Evolutionary conservation across 345 rosid genomes (phyloP), one percentile per base, ranked within the genome.

Genomic region (Barbarea vulgaris): DNA sequence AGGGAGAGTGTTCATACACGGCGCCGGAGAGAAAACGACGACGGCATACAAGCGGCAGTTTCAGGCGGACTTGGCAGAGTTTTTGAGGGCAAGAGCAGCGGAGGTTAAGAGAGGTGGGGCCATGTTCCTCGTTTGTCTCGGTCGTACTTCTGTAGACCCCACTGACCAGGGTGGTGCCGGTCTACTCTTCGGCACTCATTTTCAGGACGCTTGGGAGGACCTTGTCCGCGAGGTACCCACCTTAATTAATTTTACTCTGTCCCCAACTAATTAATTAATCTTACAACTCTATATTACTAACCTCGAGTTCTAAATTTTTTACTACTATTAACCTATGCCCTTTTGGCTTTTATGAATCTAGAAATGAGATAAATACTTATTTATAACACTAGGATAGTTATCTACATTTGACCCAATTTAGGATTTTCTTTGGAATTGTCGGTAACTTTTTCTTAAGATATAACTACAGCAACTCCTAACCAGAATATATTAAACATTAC

Each of bases 141-240:
- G 98, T 11, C 77, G 98, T 61, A 89, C 98, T 14, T 88, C 98
- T 1, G 70, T 70, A 39, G 98, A 91, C 71, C 96, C 98, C 58
- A 70, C 89, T 1, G 97, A 94, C 83, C 98, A 94, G 60, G 93
- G 98, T 69, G 98, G 98, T 80, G 91, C 98, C 11, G 98, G 96
- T 55, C 77, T 88, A 19, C 91, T 94, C 50, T 94, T 94, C 56
- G 98, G 96, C 81, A 94, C 98, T 84, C 98, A 94, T 84, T 94
- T 85, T 82, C 97, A 94, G 82, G 96, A 94, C 81, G 96, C 98
- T 22, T 94, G 98, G 98, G 86, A 91, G 79, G 97, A 94, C 78
- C 96, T 94, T 80, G 97, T 94, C 85, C 87, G 81, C 64, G 95
- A 91, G 96, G 98, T 94, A 87, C 28, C 28, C 2, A 68, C 50